Percentiles rank a stretch among this genome's conserved stretches.
Evolutionary conservation across 331 rosid species (phyloP).

Genomic region (Pyrus hybrid): DNA sequence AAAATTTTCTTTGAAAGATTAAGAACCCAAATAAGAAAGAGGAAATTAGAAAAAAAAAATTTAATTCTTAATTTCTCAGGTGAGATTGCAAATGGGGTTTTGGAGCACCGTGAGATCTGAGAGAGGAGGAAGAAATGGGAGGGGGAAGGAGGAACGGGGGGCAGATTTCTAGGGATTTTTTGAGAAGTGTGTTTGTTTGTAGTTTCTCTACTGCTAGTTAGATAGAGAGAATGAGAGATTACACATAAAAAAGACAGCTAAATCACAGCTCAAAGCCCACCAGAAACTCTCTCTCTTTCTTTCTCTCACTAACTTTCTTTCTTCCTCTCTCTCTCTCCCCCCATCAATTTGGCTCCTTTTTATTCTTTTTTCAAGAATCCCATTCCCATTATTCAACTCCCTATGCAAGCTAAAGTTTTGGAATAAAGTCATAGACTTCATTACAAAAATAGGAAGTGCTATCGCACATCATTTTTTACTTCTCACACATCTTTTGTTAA

Average conservation of each 20-base stretch:
- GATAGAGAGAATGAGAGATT: background rate
- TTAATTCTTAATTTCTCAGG: slow-evolving; percentile 5
- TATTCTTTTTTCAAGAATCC: background rate
- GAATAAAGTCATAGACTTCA: slow-evolving; percentile 14
- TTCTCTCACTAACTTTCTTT: background rate
- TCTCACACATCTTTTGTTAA: too few species aligned
- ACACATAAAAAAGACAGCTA: slow-evolving; percentile 44
- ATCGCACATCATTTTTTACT: too few species aligned
- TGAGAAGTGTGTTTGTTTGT: slow-evolving; percentile 39
- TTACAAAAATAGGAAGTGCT: too few species aligned
- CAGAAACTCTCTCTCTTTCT: slow-evolving; percentile 26
- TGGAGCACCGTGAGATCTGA: slow-evolving; percentile 43
- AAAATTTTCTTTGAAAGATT: background rate
- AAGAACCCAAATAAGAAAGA: background rate
- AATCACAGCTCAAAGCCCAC: slow-evolving; percentile 89
- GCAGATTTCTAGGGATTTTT: slow-evolving; percentile 48
- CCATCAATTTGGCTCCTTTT: slow-evolving; percentile 2
- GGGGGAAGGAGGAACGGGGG: background rate
- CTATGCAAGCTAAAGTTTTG: slow-evolving; percentile 2
- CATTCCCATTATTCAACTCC: slow-evolving; percentile 14
- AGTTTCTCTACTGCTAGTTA: background rate
- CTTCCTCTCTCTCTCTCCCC: background rate
- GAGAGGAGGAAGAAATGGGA: slow-evolving; percentile 12
- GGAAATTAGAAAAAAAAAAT: too few species aligned
- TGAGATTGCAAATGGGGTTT: slow-evolving; percentile 10